Evolutionary conservation across 768 basidiomycete species (phyloP).

Genomic region (Hericium rajendrae): DNA sequence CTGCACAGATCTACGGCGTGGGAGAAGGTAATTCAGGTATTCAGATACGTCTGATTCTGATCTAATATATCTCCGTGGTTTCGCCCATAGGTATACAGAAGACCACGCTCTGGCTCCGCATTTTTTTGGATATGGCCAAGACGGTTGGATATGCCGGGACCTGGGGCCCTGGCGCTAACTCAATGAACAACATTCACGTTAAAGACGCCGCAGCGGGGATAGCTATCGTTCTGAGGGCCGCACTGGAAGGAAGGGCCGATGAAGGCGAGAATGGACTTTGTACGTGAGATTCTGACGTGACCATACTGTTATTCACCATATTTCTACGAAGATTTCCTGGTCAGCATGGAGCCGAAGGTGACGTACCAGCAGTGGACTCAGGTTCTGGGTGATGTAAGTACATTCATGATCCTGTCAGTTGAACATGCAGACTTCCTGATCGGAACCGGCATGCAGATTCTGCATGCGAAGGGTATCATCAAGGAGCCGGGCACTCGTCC

Average conservation of each 20-base stretch:
- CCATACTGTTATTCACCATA: background rate
- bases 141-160: constrained; percentile 29
- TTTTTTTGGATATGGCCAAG: constrained; percentile 26
- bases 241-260: constrained; percentile 30
- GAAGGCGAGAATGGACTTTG: constrained; percentile 34
- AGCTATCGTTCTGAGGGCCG: constrained; percentile 28
- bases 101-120: constrained; percentile 27
- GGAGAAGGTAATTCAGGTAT: constrained; percentile 24
- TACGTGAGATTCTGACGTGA: constrained; percentile 15
- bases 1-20: constrained; percentile 31
- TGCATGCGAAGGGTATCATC: constrained; percentile 26
- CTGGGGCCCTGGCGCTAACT: constrained; percentile 32
- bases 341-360: constrained; percentile 19
- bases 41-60: background rate
- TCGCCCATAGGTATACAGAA: constrained; percentile 25
- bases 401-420: no score
- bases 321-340: constrained; percentile 24
- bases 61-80: background rate
- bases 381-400: constrained; percentile 27
- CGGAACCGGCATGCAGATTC: constrained; percentile 4
- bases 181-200: constrained; percentile 31
- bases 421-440: no score
- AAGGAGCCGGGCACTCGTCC: constrained; percentile 25
- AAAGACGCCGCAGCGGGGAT: constrained; percentile 29
- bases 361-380: constrained; percentile 23